Conservation (phyloP, 2,329 filamentous ascomycete species). For the Blastomyces gilchristii region DNA sequence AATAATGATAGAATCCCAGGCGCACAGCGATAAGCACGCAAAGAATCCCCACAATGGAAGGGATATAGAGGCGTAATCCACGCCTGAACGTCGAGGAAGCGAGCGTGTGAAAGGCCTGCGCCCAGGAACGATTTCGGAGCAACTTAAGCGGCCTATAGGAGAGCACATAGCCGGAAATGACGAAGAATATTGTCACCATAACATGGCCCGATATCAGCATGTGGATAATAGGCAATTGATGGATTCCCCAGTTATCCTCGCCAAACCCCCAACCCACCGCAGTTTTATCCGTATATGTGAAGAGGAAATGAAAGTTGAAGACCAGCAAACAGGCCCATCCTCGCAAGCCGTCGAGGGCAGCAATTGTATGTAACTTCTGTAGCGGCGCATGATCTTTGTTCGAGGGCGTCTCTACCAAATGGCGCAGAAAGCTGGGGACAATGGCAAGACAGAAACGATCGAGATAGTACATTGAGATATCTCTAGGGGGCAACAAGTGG, state of each 20-base stretch:
- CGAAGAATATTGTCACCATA: slow-evolving; percentile 41
- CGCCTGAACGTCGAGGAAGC: slow-evolving; percentile 37
- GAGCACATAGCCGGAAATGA: slow-evolving; percentile 39
- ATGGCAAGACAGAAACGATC: slow-evolving; percentile 9
- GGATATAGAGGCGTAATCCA: slow-evolving; percentile 35
- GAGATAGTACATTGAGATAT: neutral
- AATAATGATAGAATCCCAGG: slow-evolving; percentile 33
- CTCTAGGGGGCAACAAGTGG: neutral
- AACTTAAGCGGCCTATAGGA: slow-evolving; percentile 34
- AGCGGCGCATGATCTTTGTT: slow-evolving; percentile 20
- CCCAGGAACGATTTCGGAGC: slow-evolving; percentile 30
- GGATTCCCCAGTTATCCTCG: slow-evolving; percentile 30
- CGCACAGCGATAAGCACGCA: slow-evolving; percentile 34
- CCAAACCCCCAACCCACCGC: slow-evolving; percentile 33
- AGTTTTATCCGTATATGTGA: slow-evolving; percentile 36
- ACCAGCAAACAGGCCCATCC: slow-evolving; percentile 38
- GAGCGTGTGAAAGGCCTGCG: slow-evolving; percentile 32
- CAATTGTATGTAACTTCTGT: slow-evolving; percentile 29
- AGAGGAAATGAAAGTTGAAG: slow-evolving; percentile 39
- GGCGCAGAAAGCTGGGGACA: slow-evolving; percentile 30
- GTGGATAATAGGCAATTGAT: slow-evolving; percentile 34
- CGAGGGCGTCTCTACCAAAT: slow-evolving; percentile 19
- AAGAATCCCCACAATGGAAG: slow-evolving; percentile 28
- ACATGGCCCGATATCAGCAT: slow-evolving; percentile 38
- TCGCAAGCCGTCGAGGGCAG: slow-evolving; percentile 34